Evolutionary conservation across 2,329 filamentous ascomycete species (phyloP).

Genomic region (Cercospora zeina): DNA sequence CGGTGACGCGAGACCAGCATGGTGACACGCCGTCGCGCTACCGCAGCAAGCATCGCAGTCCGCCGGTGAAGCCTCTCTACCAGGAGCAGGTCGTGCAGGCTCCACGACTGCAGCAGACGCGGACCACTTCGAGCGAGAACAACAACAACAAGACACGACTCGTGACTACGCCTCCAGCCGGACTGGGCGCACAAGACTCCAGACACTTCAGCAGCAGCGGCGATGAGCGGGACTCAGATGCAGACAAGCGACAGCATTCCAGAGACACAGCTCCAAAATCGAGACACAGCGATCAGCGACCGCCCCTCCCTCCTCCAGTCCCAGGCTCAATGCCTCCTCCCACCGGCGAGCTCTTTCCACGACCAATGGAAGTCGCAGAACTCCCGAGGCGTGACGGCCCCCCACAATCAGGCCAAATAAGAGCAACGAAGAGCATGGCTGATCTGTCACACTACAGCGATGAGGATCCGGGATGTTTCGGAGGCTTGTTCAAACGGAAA

Average conservation of each 20-base stretch:
- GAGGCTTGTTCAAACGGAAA: constrained; percentile 41
- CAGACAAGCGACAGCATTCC: constrained; percentile 16
- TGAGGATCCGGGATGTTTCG: constrained; percentile 36
- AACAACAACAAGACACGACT: constrained; percentile 9
- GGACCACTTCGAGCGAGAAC: constrained; percentile 18
- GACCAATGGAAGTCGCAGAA: constrained; percentile 27
- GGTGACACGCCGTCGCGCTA: constrained; percentile 27
- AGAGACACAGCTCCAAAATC: constrained; percentile 7
- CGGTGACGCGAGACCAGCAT: constrained; percentile 21
- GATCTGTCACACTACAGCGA: constrained; percentile 32
- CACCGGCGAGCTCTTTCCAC: constrained; percentile 38
- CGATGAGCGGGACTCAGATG: constrained; percentile 14
- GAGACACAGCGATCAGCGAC: constrained; percentile 9
- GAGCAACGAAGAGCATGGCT: constrained; percentile 37
- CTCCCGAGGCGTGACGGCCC: constrained; percentile 32
- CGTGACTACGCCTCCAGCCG: constrained; percentile 16
- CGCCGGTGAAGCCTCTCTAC: constrained; percentile 24
- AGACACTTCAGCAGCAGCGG: constrained; percentile 13
- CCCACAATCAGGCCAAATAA: constrained; percentile 37
- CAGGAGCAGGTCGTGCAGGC: constrained; percentile 25
- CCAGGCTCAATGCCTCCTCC: constrained; percentile 21
- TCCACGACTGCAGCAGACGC: constrained; percentile 19
- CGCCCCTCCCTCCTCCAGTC: constrained; percentile 3
- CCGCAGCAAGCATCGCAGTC: constrained; percentile 27
- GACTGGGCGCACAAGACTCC: constrained; percentile 20